Evolutionary conservation across 2,329 filamentous ascomycete species (phyloP).

Genomic region (Bipolaris oryzae): DNA sequence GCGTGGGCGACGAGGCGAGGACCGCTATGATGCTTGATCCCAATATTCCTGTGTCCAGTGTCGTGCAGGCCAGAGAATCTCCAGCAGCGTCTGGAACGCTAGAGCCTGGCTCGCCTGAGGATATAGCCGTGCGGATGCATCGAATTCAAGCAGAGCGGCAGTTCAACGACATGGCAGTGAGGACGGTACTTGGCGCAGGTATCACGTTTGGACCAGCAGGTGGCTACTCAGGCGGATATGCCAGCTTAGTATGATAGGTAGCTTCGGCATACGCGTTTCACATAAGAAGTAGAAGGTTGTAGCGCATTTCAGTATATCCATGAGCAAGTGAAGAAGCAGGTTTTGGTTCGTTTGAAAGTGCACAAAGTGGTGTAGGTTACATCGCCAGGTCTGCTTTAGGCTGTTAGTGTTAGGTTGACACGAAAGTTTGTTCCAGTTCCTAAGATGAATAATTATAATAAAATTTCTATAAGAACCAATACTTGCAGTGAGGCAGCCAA

Average conservation of each 20-base stretch:
- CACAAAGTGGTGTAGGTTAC: no score
- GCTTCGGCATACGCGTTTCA: not conserved
- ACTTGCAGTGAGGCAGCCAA: no score
- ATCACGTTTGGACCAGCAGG: not conserved
- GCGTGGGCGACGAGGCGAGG: constrained; percentile 39
- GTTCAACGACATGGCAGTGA: not conserved
- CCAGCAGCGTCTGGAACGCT: not conserved
- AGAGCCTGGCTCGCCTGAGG: not conserved
- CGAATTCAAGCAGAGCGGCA: not conserved
- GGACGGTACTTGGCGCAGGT: not conserved
- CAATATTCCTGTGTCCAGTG: not conserved
- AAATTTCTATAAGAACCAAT: no score
- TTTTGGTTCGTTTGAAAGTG: no score
- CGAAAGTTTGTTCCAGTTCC: no score
- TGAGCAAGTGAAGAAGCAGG: no score
- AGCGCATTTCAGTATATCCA: no score
- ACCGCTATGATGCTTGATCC: constrained; percentile 8
- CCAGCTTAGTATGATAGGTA: not conserved
- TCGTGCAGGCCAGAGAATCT: not conserved
- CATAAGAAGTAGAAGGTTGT: not conserved
- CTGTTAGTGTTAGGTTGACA: no score
- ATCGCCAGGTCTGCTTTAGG: no score
- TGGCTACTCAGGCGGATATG: not conserved
- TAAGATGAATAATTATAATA: no score
- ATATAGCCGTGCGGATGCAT: constrained; percentile 1